Conservation (phyloP, 2,329 filamentous ascomycete species). For the Aspergillus fumigatiaffinis region DNA sequence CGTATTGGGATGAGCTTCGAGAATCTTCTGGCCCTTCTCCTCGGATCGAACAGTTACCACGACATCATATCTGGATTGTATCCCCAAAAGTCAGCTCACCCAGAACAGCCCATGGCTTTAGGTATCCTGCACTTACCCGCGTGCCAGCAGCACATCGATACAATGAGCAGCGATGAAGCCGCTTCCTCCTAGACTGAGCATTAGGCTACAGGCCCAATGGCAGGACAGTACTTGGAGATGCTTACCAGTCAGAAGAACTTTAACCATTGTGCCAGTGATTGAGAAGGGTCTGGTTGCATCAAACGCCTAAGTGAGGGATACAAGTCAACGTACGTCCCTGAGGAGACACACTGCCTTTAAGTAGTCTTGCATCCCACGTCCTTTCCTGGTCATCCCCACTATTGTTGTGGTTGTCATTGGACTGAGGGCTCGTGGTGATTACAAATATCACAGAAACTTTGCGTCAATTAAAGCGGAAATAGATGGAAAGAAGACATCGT, state of each 20-base stretch:
- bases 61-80: constrained; percentile 50
- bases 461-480: background rate
- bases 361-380: background rate
- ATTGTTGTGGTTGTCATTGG: background rate
- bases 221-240: background rate
- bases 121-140: constrained; percentile 36
- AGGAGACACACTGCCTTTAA: background rate
- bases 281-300: background rate
- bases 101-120: background rate
- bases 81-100: constrained; percentile 6
- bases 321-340: background rate
- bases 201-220: constrained; percentile 10
- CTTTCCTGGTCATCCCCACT: background rate
- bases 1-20: constrained; percentile 48
- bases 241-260: constrained; percentile 38
- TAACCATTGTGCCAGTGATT: constrained; percentile 27
- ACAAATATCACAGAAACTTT: background rate
- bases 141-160: constrained; percentile 56
- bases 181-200: constrained; percentile 47
- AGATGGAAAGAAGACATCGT: background rate
- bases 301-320: background rate
- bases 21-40: constrained; percentile 59
- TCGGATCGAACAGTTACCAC: constrained; percentile 61
- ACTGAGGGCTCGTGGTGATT: background rate
- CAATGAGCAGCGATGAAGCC: constrained; percentile 65